Conservation (phyloP, 1,284 basidiomycete species). For the Ustilago crameri region DNA sequence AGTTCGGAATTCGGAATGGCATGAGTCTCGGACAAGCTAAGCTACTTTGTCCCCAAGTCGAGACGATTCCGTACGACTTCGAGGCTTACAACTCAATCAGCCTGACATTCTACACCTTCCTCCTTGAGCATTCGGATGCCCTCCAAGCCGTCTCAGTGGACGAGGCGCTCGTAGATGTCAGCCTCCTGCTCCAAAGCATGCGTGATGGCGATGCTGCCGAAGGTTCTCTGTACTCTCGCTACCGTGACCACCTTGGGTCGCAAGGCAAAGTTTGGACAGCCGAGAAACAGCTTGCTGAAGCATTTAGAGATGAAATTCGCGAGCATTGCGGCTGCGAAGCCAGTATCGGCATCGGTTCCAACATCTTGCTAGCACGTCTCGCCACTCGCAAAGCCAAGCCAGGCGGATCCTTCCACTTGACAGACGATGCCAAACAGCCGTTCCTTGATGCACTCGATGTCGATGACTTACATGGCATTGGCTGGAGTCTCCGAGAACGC, state of each 20-base stretch:
- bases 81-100: slow-evolving; percentile 73
- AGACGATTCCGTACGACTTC: slow-evolving; percentile 91
- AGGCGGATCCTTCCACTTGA: slow-evolving; percentile 81
- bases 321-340: slow-evolving; percentile 83
- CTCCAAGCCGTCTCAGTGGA: slow-evolving; percentile 95
- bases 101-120: slow-evolving; percentile 88
- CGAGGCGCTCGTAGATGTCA: slow-evolving; percentile 91
- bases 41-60: slow-evolving; percentile 68
- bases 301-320: slow-evolving; percentile 80
- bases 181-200: slow-evolving; percentile 72
- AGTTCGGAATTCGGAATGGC: slow-evolving; percentile 88
- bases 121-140: slow-evolving; percentile 88
- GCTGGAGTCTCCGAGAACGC: slow-evolving; percentile 70
- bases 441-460: slow-evolving; percentile 83
- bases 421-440: slow-evolving; percentile 71
- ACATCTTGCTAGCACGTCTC: slow-evolving; percentile 89
- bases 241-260: slow-evolving; percentile 32
- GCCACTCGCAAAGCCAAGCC: slow-evolving; percentile 93
- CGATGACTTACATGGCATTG: slow-evolving; percentile 87
- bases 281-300: slow-evolving; percentile 76
- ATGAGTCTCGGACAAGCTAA: slow-evolving; percentile 78
- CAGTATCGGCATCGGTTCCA: slow-evolving; percentile 85
- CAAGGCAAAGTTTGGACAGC: slow-evolving; percentile 48
- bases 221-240: slow-evolving; percentile 27
- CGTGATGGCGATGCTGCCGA: slow-evolving; percentile 22